Conservation (phyloP, 176 grass and related monocot genomes). For the Olyra latifolia region DNA sequence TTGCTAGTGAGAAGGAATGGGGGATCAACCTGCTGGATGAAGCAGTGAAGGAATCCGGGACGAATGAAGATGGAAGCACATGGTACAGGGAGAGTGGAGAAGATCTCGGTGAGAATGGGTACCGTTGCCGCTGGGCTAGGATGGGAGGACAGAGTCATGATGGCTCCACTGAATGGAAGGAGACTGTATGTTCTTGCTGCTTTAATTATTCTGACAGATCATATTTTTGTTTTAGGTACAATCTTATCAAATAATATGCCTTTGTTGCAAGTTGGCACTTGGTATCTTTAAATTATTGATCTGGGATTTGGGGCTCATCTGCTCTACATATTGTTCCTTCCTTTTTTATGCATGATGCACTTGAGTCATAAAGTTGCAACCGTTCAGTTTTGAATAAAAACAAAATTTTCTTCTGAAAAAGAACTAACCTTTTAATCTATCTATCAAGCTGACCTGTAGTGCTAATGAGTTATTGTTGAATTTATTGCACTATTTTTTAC, state of each 20-base stretch:
- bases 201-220: constrained; percentile 21
- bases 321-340: neutral
- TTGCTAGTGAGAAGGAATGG: constrained; percentile 99
- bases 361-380: neutral
- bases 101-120: constrained; percentile 80
- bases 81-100: constrained; percentile 92
- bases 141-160: constrained; percentile 90
- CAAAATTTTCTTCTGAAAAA: neutral
- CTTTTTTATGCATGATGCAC: neutral
- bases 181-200: constrained; percentile 59
- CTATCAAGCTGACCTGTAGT: neutral
- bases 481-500: neutral
- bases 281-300: neutral
- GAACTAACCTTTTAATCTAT: neutral
- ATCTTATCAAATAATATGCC: neutral
- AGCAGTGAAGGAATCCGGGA: constrained; percentile 73
- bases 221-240: neutral
- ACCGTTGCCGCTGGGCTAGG: constrained; percentile 81
- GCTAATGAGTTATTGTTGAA: neutral
- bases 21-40: constrained; percentile 95
- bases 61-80: constrained; percentile 90
- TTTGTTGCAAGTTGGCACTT: neutral
- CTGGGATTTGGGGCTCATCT: neutral
- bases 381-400: neutral
- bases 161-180: constrained; percentile 81